These are phyloP conservation scores for Botrytis pseudocinerea DNA, from an alignment of 2,329 filamentous ascomycete genomes.

Conservation along the genomic window DNA sequence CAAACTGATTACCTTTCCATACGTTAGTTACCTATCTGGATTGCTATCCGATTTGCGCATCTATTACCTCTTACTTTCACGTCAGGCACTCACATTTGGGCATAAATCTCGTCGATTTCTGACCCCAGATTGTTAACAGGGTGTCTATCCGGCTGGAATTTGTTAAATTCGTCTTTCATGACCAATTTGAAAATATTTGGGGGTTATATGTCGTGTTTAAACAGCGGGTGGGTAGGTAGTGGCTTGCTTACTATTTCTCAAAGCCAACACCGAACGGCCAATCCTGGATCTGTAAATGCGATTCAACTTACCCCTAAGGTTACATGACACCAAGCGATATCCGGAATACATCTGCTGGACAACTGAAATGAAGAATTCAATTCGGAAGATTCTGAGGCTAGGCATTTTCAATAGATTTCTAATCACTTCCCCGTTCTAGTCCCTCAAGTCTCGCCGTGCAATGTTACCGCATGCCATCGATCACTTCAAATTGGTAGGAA, in stretches of 20 bases:
- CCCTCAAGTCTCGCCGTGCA: neutral
- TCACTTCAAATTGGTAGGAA: neutral
- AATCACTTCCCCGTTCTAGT: neutral
- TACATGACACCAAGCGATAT: fast-evolving
- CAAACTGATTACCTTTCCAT: neutral
- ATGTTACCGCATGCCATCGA: neutral
- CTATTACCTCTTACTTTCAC: neutral
- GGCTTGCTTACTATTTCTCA: neutral
- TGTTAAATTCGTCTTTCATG: neutral
- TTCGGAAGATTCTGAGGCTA: neutral
- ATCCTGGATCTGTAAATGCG: neutral
- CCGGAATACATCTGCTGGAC: neutral
- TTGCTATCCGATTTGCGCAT: neutral
- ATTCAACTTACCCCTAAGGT: neutral
- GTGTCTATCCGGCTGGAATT: neutral
- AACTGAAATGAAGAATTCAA: neutral
- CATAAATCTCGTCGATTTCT: neutral
- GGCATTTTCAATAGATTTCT: neutral
- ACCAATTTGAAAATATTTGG: neutral
- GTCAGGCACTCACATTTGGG: neutral
- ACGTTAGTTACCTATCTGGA: neutral
- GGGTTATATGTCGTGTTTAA: neutral
- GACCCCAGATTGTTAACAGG: neutral
- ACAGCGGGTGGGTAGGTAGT: neutral
- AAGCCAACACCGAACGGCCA: neutral